Evolutionary conservation across 176 grass and related monocot genomes (phyloP).

Genomic region (Paspalum notatum): DNA sequence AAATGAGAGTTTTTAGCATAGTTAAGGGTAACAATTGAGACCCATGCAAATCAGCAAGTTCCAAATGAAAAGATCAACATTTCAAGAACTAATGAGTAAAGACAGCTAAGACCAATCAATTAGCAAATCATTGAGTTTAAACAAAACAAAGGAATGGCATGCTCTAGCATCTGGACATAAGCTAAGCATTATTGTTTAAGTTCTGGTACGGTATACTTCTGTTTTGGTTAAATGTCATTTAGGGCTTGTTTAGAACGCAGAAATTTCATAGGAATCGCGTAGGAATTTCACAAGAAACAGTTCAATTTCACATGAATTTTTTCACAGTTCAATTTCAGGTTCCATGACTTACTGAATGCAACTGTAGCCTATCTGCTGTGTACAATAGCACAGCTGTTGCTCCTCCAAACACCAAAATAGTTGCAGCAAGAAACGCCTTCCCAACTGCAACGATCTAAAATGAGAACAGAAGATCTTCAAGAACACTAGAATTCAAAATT

Average conservation of each 20-base stretch:
- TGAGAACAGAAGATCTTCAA: conserved; percentile 9
- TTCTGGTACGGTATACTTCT: not conserved
- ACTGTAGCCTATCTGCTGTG: conserved; percentile 68
- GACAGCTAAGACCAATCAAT: not conserved
- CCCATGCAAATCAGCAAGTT: not conserved
- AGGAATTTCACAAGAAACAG: too few relatives aligned
- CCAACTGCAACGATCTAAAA: conserved; percentile 63
- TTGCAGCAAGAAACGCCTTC: conserved; percentile 77
- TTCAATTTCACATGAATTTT: too few relatives aligned
- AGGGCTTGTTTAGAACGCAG: too few relatives aligned
- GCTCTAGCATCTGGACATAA: not conserved
- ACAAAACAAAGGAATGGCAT: not conserved
- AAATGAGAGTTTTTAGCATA: not conserved
- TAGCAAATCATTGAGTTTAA: conserved; percentile 10
- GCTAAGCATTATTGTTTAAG: not conserved
- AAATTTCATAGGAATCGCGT: too few relatives aligned
- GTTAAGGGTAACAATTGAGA: not conserved
- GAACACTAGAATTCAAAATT: not conserved
- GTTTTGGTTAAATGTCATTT: too few relatives aligned
- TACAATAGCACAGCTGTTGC: conserved; percentile 54
- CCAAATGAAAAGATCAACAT: not conserved
- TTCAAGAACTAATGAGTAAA: not conserved
- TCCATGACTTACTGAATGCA: conserved; percentile 84
- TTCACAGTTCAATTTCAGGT: too few relatives aligned
- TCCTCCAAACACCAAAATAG: conserved; percentile 82